Evolutionary conservation across 1,139 yeast genomes (phyloP).

Genomic region (Diutina ranongensis): DNA sequence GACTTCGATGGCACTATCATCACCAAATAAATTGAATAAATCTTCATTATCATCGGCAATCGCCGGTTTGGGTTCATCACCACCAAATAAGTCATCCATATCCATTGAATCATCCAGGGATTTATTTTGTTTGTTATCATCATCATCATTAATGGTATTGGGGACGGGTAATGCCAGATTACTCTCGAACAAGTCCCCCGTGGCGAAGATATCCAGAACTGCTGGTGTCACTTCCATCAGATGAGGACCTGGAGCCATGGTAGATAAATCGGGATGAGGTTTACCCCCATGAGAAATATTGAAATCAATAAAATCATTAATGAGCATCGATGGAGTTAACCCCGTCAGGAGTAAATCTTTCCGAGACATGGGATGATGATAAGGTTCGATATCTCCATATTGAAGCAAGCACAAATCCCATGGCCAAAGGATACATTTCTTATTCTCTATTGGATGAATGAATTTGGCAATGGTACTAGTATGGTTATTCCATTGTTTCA

Average conservation of each 20-base stretch:
- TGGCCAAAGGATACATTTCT: constrained; percentile 62
- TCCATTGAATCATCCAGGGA: constrained; percentile 6
- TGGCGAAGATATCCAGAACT: background rate
- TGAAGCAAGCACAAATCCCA: constrained; percentile 52
- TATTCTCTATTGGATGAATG: constrained; percentile 39
- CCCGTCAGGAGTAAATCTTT: background rate
- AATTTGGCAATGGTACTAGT: constrained; percentile 52
- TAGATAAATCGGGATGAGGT: too few species aligned
- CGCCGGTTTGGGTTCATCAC: background rate
- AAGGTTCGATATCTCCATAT: constrained; percentile 18
- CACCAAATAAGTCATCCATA: constrained; percentile 3
- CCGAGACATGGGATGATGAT: background rate
- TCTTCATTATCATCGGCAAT: background rate
- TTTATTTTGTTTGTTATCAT: too few species aligned
- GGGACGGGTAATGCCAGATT: background rate
- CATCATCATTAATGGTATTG: background rate
- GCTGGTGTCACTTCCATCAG: constrained; percentile 2
- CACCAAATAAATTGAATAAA: constrained; percentile 2
- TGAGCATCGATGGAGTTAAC: background rate
- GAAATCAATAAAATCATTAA: constrained; percentile 2
- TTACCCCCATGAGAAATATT: background rate
- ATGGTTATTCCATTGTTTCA: constrained; percentile 56
- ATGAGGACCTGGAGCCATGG: background rate
- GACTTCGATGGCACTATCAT: background rate
- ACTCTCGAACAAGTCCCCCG: background rate